phyloP scores from a whole-genome alignment of 2,329 filamentous ascomycete genomes.

The Colletotrichum sp. region DNA sequence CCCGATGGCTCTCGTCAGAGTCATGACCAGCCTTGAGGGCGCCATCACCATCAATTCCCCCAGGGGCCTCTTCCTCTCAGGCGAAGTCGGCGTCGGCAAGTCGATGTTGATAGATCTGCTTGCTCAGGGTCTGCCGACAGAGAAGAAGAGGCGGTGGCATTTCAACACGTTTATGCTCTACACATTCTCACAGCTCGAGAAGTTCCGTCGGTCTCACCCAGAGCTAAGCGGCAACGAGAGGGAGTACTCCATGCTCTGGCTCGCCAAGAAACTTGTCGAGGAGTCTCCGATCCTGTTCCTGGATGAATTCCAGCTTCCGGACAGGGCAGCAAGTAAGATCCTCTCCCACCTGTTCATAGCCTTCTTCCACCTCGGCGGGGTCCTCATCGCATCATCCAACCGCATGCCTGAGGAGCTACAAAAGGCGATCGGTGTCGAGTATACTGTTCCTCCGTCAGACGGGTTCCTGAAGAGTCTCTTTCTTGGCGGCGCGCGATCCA shows the following conservation, averaged over 20 bases:
- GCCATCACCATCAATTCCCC: constrained; percentile 76
- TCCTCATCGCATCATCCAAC: constrained; percentile 81
- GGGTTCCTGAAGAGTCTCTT: constrained; percentile 54
- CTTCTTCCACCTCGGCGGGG: constrained; percentile 84
- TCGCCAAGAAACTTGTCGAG: constrained; percentile 78
- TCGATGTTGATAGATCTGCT: constrained; percentile 85
- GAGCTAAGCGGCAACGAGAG: constrained; percentile 26
- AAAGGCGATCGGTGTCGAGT: constrained; percentile 76
- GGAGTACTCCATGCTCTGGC: constrained; percentile 74
- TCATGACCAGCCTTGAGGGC: constrained; percentile 73
- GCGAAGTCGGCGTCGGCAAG: constrained; percentile 84
- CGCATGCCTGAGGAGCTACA: constrained; percentile 83
- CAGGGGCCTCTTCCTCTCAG: constrained; percentile 76
- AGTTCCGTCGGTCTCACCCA: constrained; percentile 53
- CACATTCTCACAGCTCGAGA: constrained; percentile 73
- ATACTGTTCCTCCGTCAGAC: constrained; percentile 59
- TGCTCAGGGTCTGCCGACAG: constrained; percentile 77
- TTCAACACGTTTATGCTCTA: constrained; percentile 90
- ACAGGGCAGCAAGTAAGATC: constrained; percentile 79
- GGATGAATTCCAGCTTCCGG: constrained; percentile 84
- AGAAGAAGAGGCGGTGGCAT: constrained; percentile 78
- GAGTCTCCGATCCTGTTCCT: constrained; percentile 79
- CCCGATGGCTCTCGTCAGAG: constrained; percentile 65
- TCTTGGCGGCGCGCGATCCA: constrained; percentile 27
- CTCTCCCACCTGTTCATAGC: constrained; percentile 78